These are phyloP conservation scores for Pinus taeda DNA, from an alignment of 75 land plant genomes.

Conservation along the genomic window DNA sequence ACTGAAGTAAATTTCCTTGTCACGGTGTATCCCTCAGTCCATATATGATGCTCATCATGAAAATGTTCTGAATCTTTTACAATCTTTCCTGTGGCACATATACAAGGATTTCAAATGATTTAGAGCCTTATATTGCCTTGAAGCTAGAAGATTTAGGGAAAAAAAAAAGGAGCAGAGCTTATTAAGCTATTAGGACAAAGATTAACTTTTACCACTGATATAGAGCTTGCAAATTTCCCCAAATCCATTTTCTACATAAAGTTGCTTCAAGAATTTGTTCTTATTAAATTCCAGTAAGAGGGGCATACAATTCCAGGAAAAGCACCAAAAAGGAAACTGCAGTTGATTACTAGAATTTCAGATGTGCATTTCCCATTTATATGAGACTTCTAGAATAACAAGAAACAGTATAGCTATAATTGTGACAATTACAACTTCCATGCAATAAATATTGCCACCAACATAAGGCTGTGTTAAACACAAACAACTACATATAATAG, in stretches of 20 bases:
- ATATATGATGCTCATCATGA: constrained; percentile 61
- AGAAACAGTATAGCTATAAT: neutral
- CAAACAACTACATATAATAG: neutral
- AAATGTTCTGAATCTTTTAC: constrained; percentile 82
- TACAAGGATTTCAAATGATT: neutral
- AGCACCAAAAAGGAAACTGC: neutral
- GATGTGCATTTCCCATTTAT: neutral
- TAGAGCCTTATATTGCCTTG: neutral
- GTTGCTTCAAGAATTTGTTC: neutral
- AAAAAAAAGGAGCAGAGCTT: neutral
- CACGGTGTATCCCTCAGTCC: constrained; percentile 91
- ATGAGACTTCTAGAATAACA: neutral
- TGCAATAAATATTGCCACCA: neutral
- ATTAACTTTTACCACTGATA: neutral
- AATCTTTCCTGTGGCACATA: constrained; percentile 57
- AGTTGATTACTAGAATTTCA: neutral
- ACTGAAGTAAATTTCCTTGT: constrained; percentile 66
- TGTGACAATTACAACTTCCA: neutral
- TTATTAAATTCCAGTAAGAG: neutral
- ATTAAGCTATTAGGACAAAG: neutral
- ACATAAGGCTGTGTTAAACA: neutral
- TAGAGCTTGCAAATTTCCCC: neutral
- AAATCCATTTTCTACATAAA: neutral
- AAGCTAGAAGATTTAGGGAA: neutral
- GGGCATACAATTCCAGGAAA: neutral